Evolutionary conservation across 2,329 filamentous ascomycete genomes (phyloP).

Genomic region (Cladosporium sp.): DNA sequence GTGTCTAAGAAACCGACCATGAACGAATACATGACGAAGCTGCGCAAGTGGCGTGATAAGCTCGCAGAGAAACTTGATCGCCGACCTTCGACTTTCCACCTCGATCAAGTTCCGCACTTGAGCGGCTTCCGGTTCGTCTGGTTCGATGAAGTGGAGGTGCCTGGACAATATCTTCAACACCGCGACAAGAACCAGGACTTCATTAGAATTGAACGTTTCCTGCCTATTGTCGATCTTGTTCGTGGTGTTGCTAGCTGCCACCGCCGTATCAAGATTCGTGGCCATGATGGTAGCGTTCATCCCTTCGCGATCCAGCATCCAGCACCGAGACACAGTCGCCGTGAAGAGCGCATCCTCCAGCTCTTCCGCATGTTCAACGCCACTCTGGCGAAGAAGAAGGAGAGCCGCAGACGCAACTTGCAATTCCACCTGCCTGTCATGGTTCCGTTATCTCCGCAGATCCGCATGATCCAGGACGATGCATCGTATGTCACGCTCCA

Average conservation of each 20-base stretch:
- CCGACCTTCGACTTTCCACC: slow-evolving; percentile 68
- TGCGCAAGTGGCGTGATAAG: slow-evolving; percentile 93
- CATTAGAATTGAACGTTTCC: slow-evolving; percentile 92
- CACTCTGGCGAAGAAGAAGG: slow-evolving; percentile 86
- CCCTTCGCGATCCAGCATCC: slow-evolving; percentile 96
- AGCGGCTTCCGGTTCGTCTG: slow-evolving; percentile 98
- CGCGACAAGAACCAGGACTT: slow-evolving; percentile 99
- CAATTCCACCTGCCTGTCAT: slow-evolving; percentile 96
- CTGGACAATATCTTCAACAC: slow-evolving; percentile 94
- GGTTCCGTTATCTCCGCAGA: slow-evolving; percentile 91
- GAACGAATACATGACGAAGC: slow-evolving; percentile 97
- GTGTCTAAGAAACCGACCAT: slow-evolving; percentile 94
- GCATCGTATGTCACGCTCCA: slow-evolving; percentile 91
- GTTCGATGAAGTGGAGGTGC: slow-evolving; percentile 97
- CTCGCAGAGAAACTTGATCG: slow-evolving; percentile 97
- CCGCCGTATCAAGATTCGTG: slow-evolving; percentile 89
- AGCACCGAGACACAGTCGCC: slow-evolving; percentile 83
- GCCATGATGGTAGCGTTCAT: slow-evolving; percentile 96
- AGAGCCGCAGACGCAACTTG: slow-evolving; percentile 87
- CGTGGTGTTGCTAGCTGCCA: slow-evolving; percentile 89
- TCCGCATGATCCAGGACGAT: slow-evolving; percentile 94
- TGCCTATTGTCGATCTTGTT: slow-evolving; percentile 91
- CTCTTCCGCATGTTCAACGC: slow-evolving; percentile 98
- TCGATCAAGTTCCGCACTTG: slow-evolving; percentile 85
- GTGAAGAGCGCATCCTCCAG: slow-evolving; percentile 93